These are phyloP conservation scores for Wallacemonas sp. DNA, from an alignment of 208 protist genomes.

Conservation along the genomic window DNA sequence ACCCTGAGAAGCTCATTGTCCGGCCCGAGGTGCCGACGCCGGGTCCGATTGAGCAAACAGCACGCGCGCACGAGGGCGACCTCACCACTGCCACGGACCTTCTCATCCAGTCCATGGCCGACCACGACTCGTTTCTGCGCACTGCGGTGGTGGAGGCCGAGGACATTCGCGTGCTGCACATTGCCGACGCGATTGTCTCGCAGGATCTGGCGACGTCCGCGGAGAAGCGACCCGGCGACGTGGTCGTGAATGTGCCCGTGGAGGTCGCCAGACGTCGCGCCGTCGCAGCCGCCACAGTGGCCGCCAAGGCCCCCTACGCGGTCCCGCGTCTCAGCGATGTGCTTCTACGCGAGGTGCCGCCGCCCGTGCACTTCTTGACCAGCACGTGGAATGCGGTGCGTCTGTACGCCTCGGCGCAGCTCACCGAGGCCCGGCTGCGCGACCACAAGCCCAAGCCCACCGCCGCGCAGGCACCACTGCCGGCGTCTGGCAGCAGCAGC, in stretches of 20 bases:
- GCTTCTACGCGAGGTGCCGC: neutral
- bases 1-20: conserved; percentile 50
- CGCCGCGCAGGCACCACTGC: neutral
- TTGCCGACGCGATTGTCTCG: conserved; percentile 3
- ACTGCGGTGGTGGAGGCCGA: conserved; percentile 34
- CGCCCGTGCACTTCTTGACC: conserved; percentile 6
- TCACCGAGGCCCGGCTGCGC: neutral
- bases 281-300: neutral
- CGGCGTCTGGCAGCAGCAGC: neutral
- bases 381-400: conserved; percentile 12
- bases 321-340: neutral
- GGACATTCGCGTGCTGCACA: conserved; percentile 12
- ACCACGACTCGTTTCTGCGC: conserved; percentile 38
- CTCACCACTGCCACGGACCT: neutral
- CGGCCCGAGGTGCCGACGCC: conserved; percentile 28
- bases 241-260: conserved; percentile 6
- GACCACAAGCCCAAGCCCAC: neutral
- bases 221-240: neutral
- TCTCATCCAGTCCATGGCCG: conserved; percentile 31
- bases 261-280: conserved; percentile 19
- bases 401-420: neutral
- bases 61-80: neutral
- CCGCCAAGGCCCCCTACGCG: neutral
- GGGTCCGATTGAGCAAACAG: neutral
- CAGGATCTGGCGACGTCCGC: conserved; percentile 8